Conservation (phyloP, 2,329 filamentous ascomycete species). For the Graphilbum sp. region DNA sequence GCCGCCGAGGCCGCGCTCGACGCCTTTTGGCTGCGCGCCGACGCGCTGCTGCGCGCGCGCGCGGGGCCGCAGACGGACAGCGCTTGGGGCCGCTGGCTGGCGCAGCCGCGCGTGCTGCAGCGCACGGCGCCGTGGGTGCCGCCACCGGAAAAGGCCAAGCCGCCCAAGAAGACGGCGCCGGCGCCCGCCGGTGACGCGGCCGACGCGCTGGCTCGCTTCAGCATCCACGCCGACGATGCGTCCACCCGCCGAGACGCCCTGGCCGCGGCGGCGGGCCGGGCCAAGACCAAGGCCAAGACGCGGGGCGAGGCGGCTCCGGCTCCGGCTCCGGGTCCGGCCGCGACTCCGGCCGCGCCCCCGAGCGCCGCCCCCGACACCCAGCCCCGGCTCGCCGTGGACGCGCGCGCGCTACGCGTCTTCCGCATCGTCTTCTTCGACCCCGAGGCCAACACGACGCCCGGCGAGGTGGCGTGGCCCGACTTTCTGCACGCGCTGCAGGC, state of each 20-base stretch:
- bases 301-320: not conserved
- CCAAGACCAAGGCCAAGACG: constrained; percentile 10
- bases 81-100: constrained; percentile 15
- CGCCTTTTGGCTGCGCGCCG: constrained; percentile 24
- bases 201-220: not conserved
- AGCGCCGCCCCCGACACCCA: constrained; percentile 1
- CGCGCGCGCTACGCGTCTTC: constrained; percentile 18
- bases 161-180: not conserved
- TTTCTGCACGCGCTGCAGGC: constrained; percentile 34
- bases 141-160: not conserved
- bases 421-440: constrained; percentile 24
- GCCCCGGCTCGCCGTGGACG: constrained; percentile 12
- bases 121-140: constrained; percentile 33
- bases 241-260: not conserved
- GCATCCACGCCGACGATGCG: too few species aligned
- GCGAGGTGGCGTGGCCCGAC: constrained; percentile 35
- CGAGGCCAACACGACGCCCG: constrained; percentile 17
- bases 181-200: not conserved
- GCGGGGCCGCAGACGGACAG: constrained; percentile 12
- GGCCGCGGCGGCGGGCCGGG: constrained; percentile 7
- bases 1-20: constrained; percentile 31
- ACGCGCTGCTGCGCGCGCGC: constrained; percentile 11
- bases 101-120: constrained; percentile 20
- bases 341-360: not conserved
- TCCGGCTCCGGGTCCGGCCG: not conserved